Evolutionary conservation across 1,139 yeast genomes (phyloP).

Genomic region (Sugiyamaella grinbergsii): DNA sequence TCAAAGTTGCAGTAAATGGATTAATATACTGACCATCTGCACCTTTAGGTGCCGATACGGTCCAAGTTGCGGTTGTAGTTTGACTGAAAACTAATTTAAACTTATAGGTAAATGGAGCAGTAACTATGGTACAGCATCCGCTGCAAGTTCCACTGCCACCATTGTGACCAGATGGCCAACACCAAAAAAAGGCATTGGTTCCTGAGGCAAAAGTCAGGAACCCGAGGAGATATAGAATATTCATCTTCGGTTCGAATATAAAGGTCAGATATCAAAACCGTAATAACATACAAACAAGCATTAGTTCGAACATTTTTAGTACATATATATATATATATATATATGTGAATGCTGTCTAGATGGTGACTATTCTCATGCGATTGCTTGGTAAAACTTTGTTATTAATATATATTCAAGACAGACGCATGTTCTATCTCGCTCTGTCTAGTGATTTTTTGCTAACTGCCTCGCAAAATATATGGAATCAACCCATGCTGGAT

Average conservation of each 20-base stretch:
- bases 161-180: constrained; percentile 28
- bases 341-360: neutral
- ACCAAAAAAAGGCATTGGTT: constrained; percentile 32
- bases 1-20: constrained; percentile 36
- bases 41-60: constrained; percentile 35
- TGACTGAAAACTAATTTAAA: constrained; percentile 27
- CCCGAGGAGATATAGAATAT: constrained; percentile 24
- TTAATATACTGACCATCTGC: constrained; percentile 30
- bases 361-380: neutral
- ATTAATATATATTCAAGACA: constrained; percentile 8
- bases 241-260: constrained; percentile 20
- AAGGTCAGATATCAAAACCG: neutral
- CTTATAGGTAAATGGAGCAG: constrained; percentile 30
- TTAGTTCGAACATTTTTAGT: neutral
- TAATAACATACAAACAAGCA: neutral
- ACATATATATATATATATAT: constrained; percentile 5
- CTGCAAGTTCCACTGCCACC: constrained; percentile 31
- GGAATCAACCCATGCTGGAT: too few relatives aligned
- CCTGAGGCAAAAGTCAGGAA: constrained; percentile 24
- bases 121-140: constrained; percentile 37
- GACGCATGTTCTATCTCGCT: constrained; percentile 1
- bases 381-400: constrained; percentile 6
- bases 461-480: constrained; percentile 1
- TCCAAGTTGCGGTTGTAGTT: constrained; percentile 33
- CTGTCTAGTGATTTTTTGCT: neutral